Evolutionary conservation across 2,329 filamentous ascomycete species (phyloP).

Genomic region (Hortaea werneckii): DNA sequence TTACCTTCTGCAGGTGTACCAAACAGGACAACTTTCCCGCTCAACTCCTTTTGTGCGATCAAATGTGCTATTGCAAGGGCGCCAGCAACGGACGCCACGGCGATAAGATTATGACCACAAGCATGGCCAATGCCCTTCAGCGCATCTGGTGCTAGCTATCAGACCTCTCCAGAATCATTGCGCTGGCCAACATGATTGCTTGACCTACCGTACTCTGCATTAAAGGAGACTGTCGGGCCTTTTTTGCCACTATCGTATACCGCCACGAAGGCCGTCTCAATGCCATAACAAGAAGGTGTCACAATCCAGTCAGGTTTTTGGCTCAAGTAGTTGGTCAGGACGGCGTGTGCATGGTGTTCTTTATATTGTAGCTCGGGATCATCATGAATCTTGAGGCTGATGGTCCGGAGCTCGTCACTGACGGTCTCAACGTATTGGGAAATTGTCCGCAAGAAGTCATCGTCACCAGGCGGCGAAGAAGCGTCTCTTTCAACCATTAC

Average conservation of each 20-base stretch:
- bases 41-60: conserved; percentile 19
- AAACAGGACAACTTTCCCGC: conserved; percentile 30
- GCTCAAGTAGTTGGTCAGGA: conserved; percentile 40
- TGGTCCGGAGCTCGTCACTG: conserved; percentile 31
- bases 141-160: conserved; percentile 22
- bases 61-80: conserved; percentile 29
- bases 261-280: conserved; percentile 45
- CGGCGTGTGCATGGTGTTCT: conserved; percentile 41
- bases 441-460: conserved; percentile 15
- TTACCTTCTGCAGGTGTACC: conserved; percentile 38
- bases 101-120: conserved; percentile 38
- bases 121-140: conserved; percentile 34
- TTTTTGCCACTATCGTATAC: conserved; percentile 37
- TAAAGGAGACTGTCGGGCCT: conserved; percentile 30
- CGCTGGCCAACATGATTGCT: too few species aligned
- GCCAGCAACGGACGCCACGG: conserved; percentile 28
- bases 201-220: conserved; percentile 19
- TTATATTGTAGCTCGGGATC: conserved; percentile 42
- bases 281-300: conserved; percentile 41
- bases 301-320: conserved; percentile 38
- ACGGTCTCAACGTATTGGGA: conserved; percentile 32
- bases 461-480: too few species aligned
- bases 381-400: conserved; percentile 44
- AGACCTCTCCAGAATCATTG: too few species aligned
- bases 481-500: too few species aligned